Evolutionary conservation across 2,329 filamentous ascomycete species (phyloP).

Genomic region (Blastomyces gilchristii): DNA sequence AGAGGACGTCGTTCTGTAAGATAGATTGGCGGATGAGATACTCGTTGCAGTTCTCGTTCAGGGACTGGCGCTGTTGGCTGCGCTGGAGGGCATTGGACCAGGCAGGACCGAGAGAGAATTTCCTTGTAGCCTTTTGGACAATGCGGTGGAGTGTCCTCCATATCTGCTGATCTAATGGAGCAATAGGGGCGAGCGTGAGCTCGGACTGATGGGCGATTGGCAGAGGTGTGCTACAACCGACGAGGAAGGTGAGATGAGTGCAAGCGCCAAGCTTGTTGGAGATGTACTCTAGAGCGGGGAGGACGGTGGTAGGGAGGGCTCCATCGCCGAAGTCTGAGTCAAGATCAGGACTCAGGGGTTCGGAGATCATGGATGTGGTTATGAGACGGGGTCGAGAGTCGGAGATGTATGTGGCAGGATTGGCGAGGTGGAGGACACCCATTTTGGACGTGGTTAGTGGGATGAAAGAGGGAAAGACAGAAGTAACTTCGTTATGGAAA

Average conservation of each 20-base stretch:
- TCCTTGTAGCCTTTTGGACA: conserved; percentile 29
- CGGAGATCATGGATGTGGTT: conserved; percentile 34
- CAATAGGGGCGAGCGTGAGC: conserved; percentile 31
- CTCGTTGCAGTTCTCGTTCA: conserved; percentile 21
- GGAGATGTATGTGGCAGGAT: conserved; percentile 30
- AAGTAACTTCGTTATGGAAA: neutral
- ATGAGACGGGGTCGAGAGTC: conserved; percentile 15
- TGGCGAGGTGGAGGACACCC: conserved; percentile 29
- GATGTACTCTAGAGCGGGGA: conserved; percentile 35
- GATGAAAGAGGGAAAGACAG: too few species aligned
- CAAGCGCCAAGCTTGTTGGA: conserved; percentile 32
- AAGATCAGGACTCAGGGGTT: conserved; percentile 31
- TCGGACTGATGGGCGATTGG: conserved; percentile 31
- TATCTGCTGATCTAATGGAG: conserved; percentile 23
- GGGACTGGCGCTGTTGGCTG: conserved; percentile 27
- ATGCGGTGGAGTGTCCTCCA: conserved; percentile 26
- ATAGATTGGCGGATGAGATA: conserved; percentile 36
- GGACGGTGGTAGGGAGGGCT: conserved; percentile 23
- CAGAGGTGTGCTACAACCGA: conserved; percentile 31
- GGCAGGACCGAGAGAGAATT: conserved; percentile 30
- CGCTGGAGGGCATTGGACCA: conserved; percentile 32
- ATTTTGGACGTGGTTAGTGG: conserved; percentile 17
- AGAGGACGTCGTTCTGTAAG: conserved; percentile 36
- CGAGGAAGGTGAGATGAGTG: conserved; percentile 32
- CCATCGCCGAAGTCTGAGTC: conserved; percentile 29